These are phyloP conservation scores for Verbena officinalis DNA, from an alignment of 257 asterid genomes.

Conservation along the genomic window DNA sequence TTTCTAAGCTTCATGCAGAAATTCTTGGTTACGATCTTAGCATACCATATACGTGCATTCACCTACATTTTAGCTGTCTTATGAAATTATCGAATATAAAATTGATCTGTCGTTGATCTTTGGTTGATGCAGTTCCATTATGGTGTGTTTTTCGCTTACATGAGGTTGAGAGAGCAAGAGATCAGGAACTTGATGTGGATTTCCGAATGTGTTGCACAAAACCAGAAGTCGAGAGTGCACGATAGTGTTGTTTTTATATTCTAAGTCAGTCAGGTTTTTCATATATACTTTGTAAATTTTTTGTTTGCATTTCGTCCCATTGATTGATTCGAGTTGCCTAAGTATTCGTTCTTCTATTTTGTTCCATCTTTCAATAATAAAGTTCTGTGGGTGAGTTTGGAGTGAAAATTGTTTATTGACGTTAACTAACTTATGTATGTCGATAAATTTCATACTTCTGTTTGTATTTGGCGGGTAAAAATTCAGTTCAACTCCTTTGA, in stretches of 20 bases:
- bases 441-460: slow-evolving; percentile 22
- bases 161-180: slow-evolving; percentile 94
- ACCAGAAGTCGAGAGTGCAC: slow-evolving; percentile 92
- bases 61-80: background rate
- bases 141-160: slow-evolving; percentile 86
- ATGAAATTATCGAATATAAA: background rate
- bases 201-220: slow-evolving; percentile 95
- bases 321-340: slow-evolving; percentile 26
- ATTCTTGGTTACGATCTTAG: background rate
- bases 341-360: slow-evolving; percentile 23
- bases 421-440: slow-evolving; percentile 4
- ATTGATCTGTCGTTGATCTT: slow-evolving; percentile 16
- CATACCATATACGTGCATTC: background rate
- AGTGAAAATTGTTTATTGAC: slow-evolving; percentile 15
- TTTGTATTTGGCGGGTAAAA: slow-evolving; percentile 19
- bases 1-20: slow-evolving; percentile 11
- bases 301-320: slow-evolving; percentile 26
- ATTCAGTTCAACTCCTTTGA: slow-evolving; percentile 1
- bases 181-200: slow-evolving; percentile 98
- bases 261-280: slow-evolving; percentile 36
- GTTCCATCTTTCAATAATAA: slow-evolving; percentile 28
- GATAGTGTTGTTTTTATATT: slow-evolving; percentile 92
- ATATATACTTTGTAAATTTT: slow-evolving; percentile 32
- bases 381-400: slow-evolving; percentile 27
- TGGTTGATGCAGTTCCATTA: slow-evolving; percentile 75